These are phyloP conservation scores for Suillus bovinus DNA, from an alignment of 768 basidiomycete species.

Conservation along the genomic window DNA sequence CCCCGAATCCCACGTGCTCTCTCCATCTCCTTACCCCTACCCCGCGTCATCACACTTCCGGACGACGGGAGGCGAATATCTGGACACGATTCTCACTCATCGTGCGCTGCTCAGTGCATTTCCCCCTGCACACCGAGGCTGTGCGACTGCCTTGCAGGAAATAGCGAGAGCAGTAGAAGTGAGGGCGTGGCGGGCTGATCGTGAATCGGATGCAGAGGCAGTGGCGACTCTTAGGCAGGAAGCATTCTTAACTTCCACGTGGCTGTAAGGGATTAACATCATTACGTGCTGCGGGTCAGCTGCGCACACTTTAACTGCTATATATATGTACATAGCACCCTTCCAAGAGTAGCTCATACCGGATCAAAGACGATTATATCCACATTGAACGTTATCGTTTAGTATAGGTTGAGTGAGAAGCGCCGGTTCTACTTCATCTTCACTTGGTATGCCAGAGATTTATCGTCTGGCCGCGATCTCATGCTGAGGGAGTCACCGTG, in stretches of 20 bases:
- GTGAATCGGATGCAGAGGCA: conserved; percentile 70
- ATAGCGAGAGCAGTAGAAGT: conserved; percentile 64
- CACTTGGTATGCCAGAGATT: too few species aligned
- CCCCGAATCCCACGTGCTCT: conserved; percentile 37
- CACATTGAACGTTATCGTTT: background rate
- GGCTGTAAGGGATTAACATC: background rate
- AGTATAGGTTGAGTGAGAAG: background rate
- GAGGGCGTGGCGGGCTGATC: conserved; percentile 68
- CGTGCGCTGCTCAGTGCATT: conserved; percentile 65
- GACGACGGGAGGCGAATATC: conserved; percentile 73
- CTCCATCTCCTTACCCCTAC: conserved; percentile 32
- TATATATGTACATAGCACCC: background rate
- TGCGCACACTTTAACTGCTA: background rate
- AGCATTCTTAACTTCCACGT: conserved; percentile 52
- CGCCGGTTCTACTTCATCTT: background rate
- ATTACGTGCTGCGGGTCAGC: background rate
- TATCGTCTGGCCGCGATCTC: too few species aligned
- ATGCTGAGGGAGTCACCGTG: too few species aligned
- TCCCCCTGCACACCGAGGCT: conserved; percentile 63
- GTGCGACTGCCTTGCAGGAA: conserved; percentile 64
- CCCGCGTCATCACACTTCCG: conserved; percentile 32
- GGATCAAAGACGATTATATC: background rate
- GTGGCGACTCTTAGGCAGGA: conserved; percentile 69
- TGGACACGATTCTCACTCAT: conserved; percentile 78
- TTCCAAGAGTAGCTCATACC: background rate